A percentile compares a stretch with the other conserved stretches of the same genome.
phyloP scores from a whole-genome alignment of 805 yeast species.

The Monosporozyma siamensis region DNA sequence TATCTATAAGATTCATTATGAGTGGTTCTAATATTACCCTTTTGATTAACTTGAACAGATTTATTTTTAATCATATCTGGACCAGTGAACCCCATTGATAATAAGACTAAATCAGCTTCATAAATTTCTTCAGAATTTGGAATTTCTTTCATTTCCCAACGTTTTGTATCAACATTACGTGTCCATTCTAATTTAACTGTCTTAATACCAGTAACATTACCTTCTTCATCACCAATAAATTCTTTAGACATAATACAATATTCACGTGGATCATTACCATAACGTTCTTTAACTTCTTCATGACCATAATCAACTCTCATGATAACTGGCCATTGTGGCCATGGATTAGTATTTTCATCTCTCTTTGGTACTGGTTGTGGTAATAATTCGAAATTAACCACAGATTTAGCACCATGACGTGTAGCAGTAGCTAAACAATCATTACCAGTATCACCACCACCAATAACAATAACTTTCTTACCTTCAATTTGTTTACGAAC shows the following conservation, averaged over 20 bases:
- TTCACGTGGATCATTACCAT: slow-evolving; percentile 96
- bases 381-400: slow-evolving; percentile 84
- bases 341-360: slow-evolving; percentile 65
- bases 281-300: slow-evolving; percentile 86
- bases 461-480: slow-evolving; percentile 90
- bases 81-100: slow-evolving; percentile 97
- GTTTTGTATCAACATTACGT: slow-evolving; percentile 76
- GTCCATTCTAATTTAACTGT: slow-evolving; percentile 98
- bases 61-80: slow-evolving; percentile 67
- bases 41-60: slow-evolving; percentile 36
- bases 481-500: slow-evolving; percentile 66
- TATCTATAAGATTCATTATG: slow-evolving; percentile 44
- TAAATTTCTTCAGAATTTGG: slow-evolving; percentile 91
- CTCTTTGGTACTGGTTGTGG: slow-evolving; percentile 87
- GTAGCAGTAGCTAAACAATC: slow-evolving; percentile 97
- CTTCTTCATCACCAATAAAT: slow-evolving; percentile 89
- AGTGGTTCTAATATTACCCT: slow-evolving; percentile 68
- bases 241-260: slow-evolving; percentile 92
- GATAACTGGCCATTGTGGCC: slow-evolving; percentile 99
- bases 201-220: slow-evolving; percentile 89
- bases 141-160: slow-evolving; percentile 98
- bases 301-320: slow-evolving; percentile 98
- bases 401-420: slow-evolving; percentile 94
- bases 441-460: slow-evolving; percentile 99
- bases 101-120: slow-evolving; percentile 87